phyloP scores from a whole-genome alignment of 306 rosid species.

The Fragaria iinumae region DNA sequence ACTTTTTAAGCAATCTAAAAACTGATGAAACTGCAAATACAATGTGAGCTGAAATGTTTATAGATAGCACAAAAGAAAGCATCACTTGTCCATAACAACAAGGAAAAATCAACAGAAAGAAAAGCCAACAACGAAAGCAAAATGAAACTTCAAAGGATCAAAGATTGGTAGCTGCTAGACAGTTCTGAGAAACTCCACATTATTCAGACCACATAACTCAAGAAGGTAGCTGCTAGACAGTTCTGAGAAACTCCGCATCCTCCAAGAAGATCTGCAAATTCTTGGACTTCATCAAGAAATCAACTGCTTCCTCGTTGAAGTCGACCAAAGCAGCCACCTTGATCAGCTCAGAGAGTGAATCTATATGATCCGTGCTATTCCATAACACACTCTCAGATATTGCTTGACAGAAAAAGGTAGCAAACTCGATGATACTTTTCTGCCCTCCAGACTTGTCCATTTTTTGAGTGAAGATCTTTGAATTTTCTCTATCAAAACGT shows the following conservation, averaged over 20 bases:
- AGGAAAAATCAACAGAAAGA: not conserved
- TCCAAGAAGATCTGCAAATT: slow-evolving; percentile 57
- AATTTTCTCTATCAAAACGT: slow-evolving; percentile 41
- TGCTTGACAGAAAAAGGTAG: slow-evolving; percentile 60
- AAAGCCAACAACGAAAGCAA: not conserved
- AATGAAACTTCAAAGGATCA: not conserved
- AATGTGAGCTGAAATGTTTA: not conserved
- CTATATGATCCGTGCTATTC: slow-evolving; percentile 46
- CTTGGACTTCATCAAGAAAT: slow-evolving; percentile 59
- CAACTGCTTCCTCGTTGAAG: slow-evolving; percentile 53
- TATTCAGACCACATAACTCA: slow-evolving; percentile 9
- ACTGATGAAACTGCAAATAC: not conserved
- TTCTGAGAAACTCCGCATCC: slow-evolving; percentile 56
- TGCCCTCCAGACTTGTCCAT: slow-evolving; percentile 25
- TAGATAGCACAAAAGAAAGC: not conserved
- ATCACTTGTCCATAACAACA: not conserved
- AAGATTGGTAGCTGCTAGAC: not conserved
- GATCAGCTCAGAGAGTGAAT: slow-evolving; percentile 55
- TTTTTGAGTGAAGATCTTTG: slow-evolving; percentile 40
- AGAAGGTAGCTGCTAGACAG: slow-evolving; percentile 30
- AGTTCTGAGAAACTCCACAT: not conserved
- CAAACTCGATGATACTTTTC: slow-evolving; percentile 40
- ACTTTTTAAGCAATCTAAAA: too few relatives aligned
- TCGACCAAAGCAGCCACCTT: slow-evolving; percentile 48
- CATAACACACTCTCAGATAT: slow-evolving; percentile 44